phyloP scores from a whole-genome alignment of 2,329 filamentous ascomycete genomes.

The Paraphoma sp. region DNA sequence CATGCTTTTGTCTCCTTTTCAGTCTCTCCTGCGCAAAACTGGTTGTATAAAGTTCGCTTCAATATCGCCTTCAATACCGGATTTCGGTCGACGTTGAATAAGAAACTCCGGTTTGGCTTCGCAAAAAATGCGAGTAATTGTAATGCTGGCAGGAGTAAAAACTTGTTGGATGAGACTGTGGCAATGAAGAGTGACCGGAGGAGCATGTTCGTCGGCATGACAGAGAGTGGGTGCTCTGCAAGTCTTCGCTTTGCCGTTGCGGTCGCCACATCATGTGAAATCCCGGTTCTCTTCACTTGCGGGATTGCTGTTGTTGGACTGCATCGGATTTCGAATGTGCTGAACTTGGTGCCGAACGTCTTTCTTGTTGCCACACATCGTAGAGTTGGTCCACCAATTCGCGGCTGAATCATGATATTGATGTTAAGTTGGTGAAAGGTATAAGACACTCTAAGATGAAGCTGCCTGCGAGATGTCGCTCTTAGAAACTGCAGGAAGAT shows the following conservation, averaged over 20 bases:
- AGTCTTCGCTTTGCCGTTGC: conserved; percentile 13
- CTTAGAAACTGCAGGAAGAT: too few species aligned
- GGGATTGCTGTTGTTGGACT: conserved; percentile 21
- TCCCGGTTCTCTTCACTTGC: conserved; percentile 5
- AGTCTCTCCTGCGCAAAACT: conserved; percentile 87
- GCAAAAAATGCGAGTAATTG: conserved; percentile 49
- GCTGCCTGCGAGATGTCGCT: too few species aligned
- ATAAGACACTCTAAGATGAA: not conserved
- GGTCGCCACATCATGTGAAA: not conserved
- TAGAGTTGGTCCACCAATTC: conserved; percentile 3
- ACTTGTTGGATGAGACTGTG: conserved; percentile 56
- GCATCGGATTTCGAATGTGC: conserved; percentile 10
- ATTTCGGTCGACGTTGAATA: conserved; percentile 73
- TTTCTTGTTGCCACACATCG: conserved; percentile 5
- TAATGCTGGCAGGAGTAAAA: conserved; percentile 49
- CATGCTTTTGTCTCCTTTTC: conserved; percentile 66
- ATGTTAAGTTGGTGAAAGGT: not conserved
- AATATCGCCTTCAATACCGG: conserved; percentile 73
- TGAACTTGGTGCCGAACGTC: conserved; percentile 1
- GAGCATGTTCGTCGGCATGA: conserved; percentile 37
- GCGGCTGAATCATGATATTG: conserved; percentile 15
- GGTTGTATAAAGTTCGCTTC: conserved; percentile 84
- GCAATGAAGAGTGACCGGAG: conserved; percentile 47
- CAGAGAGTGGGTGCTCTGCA: conserved; percentile 25
- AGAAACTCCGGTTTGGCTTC: conserved; percentile 41